phyloP scores from a whole-genome alignment of 306 rosid genomes.

The Lathyrus sativus region DNA sequence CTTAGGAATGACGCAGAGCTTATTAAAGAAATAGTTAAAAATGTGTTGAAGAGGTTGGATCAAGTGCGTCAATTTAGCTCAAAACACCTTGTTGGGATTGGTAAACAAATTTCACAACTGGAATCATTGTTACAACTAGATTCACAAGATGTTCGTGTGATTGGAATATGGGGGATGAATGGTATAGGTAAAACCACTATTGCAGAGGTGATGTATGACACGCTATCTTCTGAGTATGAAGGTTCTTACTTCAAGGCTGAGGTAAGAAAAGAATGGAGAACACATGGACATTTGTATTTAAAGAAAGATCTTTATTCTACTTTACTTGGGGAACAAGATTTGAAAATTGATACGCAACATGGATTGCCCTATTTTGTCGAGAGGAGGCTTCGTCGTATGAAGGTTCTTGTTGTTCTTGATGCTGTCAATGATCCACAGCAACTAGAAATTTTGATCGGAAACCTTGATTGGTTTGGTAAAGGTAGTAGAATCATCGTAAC shows the following conservation, averaged over 20 bases:
- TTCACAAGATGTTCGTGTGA: not conserved
- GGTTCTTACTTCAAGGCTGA: conserved; percentile 9
- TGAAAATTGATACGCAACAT: not conserved
- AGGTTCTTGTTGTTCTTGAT: conserved; percentile 13
- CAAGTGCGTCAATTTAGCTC: not conserved
- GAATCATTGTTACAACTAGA: conserved; percentile 17
- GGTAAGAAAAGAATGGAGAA: conserved; percentile 18
- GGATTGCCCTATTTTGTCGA: not conserved
- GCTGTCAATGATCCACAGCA: conserved; percentile 16
- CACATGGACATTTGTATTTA: conserved; percentile 5
- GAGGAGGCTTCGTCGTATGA: not conserved
- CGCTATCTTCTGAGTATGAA: conserved; percentile 8
- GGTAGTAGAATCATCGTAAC: not conserved
- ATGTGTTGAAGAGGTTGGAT: not conserved
- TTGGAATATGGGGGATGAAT: conserved; percentile 40
- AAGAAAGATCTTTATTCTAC: conserved; percentile 5
- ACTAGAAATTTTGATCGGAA: conserved; percentile 12
- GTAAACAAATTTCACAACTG: conserved; percentile 5
- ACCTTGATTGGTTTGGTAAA: not conserved
- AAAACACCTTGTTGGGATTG: conserved; percentile 24
- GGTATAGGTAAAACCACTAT: conserved; percentile 37
- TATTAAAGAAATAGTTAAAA: conserved; percentile 6
- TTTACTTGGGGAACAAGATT: not conserved
- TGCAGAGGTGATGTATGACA: conserved; percentile 2
- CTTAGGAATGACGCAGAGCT: conserved; percentile 25